Percentiles rank a stretch among this genome's conserved stretches.
Conservation (phyloP, 768 basidiomycete genomes). For the Pulveroboletus sp. region DNA sequence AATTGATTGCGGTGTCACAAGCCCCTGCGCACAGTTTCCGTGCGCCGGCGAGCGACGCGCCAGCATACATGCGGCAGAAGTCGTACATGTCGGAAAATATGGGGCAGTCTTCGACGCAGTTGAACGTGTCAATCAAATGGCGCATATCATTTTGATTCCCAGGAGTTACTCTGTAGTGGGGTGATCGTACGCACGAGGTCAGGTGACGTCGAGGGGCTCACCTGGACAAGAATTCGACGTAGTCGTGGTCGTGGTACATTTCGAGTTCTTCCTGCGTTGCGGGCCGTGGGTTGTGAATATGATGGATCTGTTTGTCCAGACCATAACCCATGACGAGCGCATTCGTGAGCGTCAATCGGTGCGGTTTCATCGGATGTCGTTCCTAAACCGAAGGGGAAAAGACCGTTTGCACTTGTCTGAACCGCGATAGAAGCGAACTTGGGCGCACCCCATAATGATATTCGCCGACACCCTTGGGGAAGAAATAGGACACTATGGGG, state of each 20-base stretch:
- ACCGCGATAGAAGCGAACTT: background rate
- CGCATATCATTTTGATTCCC: slow-evolving; percentile 67
- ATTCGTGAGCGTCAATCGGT: slow-evolving; percentile 92
- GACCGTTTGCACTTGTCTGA: too few relatives aligned
- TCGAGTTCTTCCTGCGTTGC: slow-evolving; percentile 90
- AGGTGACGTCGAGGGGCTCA: slow-evolving; percentile 32
- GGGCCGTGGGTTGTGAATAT: slow-evolving; percentile 82
- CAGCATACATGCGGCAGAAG: slow-evolving; percentile 92
- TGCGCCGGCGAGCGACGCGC: slow-evolving; percentile 87
- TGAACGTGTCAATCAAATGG: slow-evolving; percentile 78
- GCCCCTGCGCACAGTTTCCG: slow-evolving; percentile 78
- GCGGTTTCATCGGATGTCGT: slow-evolving; percentile 98
- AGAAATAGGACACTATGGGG: slow-evolving; percentile 94
- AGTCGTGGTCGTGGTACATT: slow-evolving; percentile 91
- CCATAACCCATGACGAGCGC: slow-evolving; percentile 95
- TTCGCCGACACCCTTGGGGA: slow-evolving; percentile 87
- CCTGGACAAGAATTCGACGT: slow-evolving; percentile 94
- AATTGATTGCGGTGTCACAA: slow-evolving; percentile 97
- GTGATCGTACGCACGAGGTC: background rate
- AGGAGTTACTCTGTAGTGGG: slow-evolving; percentile 69
- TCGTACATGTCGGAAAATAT: slow-evolving; percentile 94
- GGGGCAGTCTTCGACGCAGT: slow-evolving; percentile 96
- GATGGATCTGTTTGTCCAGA: slow-evolving; percentile 90
- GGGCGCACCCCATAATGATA: slow-evolving; percentile 90
- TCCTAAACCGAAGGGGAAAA: slow-evolving; percentile 49